phyloP scores from a whole-genome alignment of 306 rosid genomes.

The Cicer cuneatum region DNA sequence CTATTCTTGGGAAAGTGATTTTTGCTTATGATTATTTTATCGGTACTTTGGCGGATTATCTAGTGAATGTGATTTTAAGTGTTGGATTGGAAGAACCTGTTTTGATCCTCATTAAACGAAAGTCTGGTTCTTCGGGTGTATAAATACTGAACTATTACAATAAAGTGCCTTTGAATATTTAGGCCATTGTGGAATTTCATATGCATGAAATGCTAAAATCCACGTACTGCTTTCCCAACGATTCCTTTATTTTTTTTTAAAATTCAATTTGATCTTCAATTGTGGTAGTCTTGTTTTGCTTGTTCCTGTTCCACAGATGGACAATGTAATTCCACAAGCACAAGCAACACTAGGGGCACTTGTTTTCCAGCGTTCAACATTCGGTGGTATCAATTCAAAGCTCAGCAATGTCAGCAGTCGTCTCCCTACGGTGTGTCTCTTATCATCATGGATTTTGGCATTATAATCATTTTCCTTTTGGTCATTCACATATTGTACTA shows the following conservation, averaged over 20 bases:
- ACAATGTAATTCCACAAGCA: constrained; percentile 91
- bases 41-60: too few species aligned
- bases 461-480: constrained; percentile 25
- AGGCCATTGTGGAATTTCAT: not conserved
- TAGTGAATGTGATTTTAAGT: too few species aligned
- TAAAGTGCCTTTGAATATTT: not conserved
- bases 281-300: constrained; percentile 34
- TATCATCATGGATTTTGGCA: constrained; percentile 11
- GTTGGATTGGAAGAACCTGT: too few species aligned
- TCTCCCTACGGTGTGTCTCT: constrained; percentile 79
- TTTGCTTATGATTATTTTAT: not conserved
- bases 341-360: constrained; percentile 93
- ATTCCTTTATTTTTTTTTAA: constrained; percentile 18
- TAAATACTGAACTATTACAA: not conserved
- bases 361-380: constrained; percentile 89
- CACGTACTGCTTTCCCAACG: not conserved
- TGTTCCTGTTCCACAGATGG: constrained; percentile 61
- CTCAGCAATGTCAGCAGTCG: constrained; percentile 93
- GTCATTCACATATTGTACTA: not conserved
- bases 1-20: too few species aligned
- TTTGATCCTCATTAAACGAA: too few species aligned
- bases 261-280: not conserved
- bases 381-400: constrained; percentile 93
- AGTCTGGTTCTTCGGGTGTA: not conserved
- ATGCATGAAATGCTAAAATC: constrained; percentile 7